Conservation (phyloP, 1,139 yeast species). For the Yamadazyma epiphylla region DNA sequence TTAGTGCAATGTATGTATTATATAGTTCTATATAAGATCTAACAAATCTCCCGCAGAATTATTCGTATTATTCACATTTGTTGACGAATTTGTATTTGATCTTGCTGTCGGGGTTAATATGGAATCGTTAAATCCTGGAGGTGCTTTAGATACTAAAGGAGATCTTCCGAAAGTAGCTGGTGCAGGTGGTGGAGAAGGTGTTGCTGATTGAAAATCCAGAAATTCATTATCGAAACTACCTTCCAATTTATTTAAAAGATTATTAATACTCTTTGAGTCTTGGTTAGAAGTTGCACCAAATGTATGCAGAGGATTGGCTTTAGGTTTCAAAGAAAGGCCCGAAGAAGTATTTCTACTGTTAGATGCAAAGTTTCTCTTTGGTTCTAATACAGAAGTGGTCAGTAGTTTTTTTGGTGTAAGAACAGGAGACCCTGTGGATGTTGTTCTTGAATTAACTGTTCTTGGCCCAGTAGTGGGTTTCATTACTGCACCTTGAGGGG, state of each 20-base stretch:
- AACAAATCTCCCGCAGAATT: slow-evolving; percentile 5
- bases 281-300: slow-evolving; percentile 8
- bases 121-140: slow-evolving; percentile 11
- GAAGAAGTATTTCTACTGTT: too few relatives aligned
- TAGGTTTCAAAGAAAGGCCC: slow-evolving; percentile 1
- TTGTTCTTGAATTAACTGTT: slow-evolving; percentile 2
- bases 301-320: slow-evolving; percentile 4
- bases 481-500: slow-evolving; percentile 19
- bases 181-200: slow-evolving; percentile 6
- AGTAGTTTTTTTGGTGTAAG: neutral
- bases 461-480: slow-evolving; percentile 9
- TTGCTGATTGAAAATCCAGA: slow-evolving; percentile 16
- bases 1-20: too few relatives aligned
- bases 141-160: slow-evolving; percentile 5
- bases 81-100: neutral
- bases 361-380: slow-evolving; percentile 6
- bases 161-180: too few relatives aligned
- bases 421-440: neutral
- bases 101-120: slow-evolving; percentile 10
- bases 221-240: slow-evolving; percentile 12
- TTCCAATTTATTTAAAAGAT: slow-evolving; percentile 10
- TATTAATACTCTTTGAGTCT: slow-evolving; percentile 2
- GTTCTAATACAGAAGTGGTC: slow-evolving; percentile 8
- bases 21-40: slow-evolving; percentile 9
- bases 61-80: neutral